These are phyloP conservation scores for Aspergillus mulundensis DNA, from an alignment of 495 filamentous ascomycete species.

Conservation along the genomic window DNA sequence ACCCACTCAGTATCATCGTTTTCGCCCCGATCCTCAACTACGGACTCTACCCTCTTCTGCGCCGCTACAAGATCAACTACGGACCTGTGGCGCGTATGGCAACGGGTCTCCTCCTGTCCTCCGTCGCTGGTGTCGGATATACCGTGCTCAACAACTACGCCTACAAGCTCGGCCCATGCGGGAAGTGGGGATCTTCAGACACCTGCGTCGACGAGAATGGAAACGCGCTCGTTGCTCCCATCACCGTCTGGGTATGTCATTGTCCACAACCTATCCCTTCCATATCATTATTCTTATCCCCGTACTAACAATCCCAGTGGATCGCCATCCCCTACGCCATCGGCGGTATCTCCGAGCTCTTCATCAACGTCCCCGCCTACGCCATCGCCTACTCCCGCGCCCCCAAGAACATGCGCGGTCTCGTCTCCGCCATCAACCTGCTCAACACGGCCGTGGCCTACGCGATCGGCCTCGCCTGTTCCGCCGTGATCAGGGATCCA, in stretches of 20 bases:
- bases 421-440: slow-evolving; percentile 4
- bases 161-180: slow-evolving; percentile 2
- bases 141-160: slow-evolving; percentile 6
- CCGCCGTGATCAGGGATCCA: neutral
- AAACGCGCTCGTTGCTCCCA: neutral
- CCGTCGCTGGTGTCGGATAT: slow-evolving; percentile 39
- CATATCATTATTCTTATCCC: neutral
- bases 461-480: slow-evolving; percentile 1
- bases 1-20: slow-evolving; percentile 63
- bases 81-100: slow-evolving; percentile 65
- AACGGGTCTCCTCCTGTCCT: slow-evolving; percentile 57
- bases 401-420: slow-evolving; percentile 1
- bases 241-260: slow-evolving; percentile 1
- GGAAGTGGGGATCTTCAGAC: neutral
- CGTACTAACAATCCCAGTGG: neutral
- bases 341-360: slow-evolving; percentile 11
- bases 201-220: slow-evolving; percentile 2
- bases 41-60: slow-evolving; percentile 58
- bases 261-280: no score
- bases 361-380: slow-evolving; percentile 12
- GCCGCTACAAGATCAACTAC: slow-evolving; percentile 51
- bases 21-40: slow-evolving; percentile 60
- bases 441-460: slow-evolving; percentile 4
- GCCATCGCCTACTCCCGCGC: slow-evolving; percentile 7
- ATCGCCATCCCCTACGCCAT: slow-evolving; percentile 9